Percentiles rank a stretch among this genome's conserved stretches.
phyloP scores from a whole-genome alignment of 495 filamentous ascomycete genomes.

The Podospora comata region DNA sequence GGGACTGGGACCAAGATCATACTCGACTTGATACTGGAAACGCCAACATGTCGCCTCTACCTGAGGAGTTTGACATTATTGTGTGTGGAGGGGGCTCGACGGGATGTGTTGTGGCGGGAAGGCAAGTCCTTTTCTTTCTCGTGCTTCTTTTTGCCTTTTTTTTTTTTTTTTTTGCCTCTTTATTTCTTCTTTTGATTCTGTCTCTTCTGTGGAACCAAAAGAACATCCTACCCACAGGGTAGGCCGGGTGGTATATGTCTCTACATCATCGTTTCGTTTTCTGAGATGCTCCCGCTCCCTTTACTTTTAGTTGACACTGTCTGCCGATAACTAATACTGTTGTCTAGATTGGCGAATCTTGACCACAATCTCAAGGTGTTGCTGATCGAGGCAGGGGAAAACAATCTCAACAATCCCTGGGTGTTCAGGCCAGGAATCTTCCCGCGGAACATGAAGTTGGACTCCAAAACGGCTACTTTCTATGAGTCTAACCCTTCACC shows the following conservation, averaged over 20 bases:
- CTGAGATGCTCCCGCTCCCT: no score
- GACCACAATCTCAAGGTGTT: constrained; percentile 78
- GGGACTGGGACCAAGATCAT: background rate
- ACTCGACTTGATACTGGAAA: background rate
- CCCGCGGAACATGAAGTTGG: constrained; percentile 54
- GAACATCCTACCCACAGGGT: no score
- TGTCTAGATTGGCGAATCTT: constrained; percentile 65
- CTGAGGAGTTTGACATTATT: constrained; percentile 80
- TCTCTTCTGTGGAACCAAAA: no score
- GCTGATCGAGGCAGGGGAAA: constrained; percentile 75
- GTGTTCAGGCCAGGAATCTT: constrained; percentile 77
- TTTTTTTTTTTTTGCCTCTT: no score
- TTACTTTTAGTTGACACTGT: background rate
- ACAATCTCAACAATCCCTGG: constrained; percentile 81
- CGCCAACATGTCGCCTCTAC: constrained; percentile 43
- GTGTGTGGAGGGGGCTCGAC: constrained; percentile 71
- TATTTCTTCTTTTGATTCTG: no score
- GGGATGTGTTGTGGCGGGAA: constrained; percentile 74
- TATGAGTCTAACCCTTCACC: constrained; percentile 75
- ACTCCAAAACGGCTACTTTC: constrained; percentile 83
- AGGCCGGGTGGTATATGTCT: no score
- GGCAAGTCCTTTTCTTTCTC: constrained; percentile 24
- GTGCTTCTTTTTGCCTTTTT: constrained; percentile 7
- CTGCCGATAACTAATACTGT: background rate
- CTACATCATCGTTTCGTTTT: no score